Evolutionary conservation across 345 rosid genomes (phyloP).

Genomic region (Sonneratia alba): DNA sequence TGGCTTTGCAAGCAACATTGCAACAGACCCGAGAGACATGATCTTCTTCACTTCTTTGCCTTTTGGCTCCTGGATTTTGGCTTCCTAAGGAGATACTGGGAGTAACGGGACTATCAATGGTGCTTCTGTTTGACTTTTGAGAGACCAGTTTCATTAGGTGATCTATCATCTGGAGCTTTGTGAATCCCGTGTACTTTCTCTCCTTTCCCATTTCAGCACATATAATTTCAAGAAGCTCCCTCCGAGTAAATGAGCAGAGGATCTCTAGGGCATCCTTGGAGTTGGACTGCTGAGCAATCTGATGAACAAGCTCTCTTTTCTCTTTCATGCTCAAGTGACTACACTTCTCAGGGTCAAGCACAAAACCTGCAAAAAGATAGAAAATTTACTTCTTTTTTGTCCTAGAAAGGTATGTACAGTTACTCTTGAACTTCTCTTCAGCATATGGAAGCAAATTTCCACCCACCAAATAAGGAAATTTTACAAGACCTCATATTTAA

Average conservation of each 20-base stretch:
- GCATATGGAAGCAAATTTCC: background rate
- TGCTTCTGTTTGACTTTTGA: slow-evolving; percentile 24
- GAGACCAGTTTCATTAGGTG: slow-evolving; percentile 55
- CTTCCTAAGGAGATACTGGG: slow-evolving; percentile 1
- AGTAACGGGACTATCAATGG: slow-evolving; percentile 3
- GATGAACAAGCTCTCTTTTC: slow-evolving; percentile 57
- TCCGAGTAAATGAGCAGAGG: slow-evolving; percentile 62
- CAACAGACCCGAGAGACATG: slow-evolving; percentile 31
- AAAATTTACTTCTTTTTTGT: background rate
- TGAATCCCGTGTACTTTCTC: slow-evolving; percentile 61
- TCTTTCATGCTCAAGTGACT: slow-evolving; percentile 50
- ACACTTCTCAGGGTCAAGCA: slow-evolving; percentile 42
- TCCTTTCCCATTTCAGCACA: slow-evolving; percentile 86
- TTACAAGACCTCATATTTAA: background rate
- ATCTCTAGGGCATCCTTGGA: slow-evolving; percentile 49
- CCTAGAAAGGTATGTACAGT: background rate
- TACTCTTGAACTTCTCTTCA: background rate
- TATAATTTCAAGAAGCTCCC: slow-evolving; percentile 68
- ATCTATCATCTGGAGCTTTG: slow-evolving; percentile 65
- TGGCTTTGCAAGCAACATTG: slow-evolving; percentile 62
- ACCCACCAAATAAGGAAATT: no score
- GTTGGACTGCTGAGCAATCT: slow-evolving; percentile 45
- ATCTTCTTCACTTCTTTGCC: slow-evolving; percentile 33
- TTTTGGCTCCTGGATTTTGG: slow-evolving; percentile 23
- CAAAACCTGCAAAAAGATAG: slow-evolving; percentile 24